A percentile compares a stretch with the other conserved stretches of the same genome.
Evolutionary conservation across 768 basidiomycete species (phyloP).

Genomic region (Suillus alpinus): DNA sequence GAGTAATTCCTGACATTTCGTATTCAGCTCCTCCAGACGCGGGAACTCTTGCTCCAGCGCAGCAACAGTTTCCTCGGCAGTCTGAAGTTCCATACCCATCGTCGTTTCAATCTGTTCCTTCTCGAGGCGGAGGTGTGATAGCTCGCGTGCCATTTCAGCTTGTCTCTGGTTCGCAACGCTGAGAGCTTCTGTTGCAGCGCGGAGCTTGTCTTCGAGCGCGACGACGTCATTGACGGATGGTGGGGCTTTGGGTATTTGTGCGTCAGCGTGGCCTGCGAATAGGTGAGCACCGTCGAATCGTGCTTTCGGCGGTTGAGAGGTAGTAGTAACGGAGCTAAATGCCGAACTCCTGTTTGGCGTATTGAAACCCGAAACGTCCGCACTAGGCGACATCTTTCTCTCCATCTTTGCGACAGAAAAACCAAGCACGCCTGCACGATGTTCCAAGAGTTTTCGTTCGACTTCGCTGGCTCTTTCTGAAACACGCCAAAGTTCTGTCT

Average conservation of each 20-base stretch:
- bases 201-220: conserved; percentile 63
- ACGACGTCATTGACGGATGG: conserved; percentile 44
- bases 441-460: conserved; percentile 66
- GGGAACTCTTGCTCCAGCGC: conserved; percentile 56
- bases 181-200: conserved; percentile 56
- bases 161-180: conserved; percentile 59
- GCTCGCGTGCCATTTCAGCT: conserved; percentile 57
- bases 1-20: conserved; percentile 44
- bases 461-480: conserved; percentile 65
- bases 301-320: conserved; percentile 42
- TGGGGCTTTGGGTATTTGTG: conserved; percentile 49
- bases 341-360: conserved; percentile 51
- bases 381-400: conserved; percentile 38
- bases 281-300: conserved; percentile 83
- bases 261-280: conserved; percentile 77
- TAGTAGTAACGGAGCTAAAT: conserved; percentile 47
- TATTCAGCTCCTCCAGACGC: conserved; percentile 46
- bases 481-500: conserved; percentile 69
- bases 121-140: conserved; percentile 61
- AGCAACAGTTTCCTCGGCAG: conserved; percentile 61
- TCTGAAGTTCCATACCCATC: conserved; percentile 63
- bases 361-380: conserved; percentile 47
- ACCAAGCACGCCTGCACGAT: conserved; percentile 80
- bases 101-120: conserved; percentile 68
- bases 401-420: conserved; percentile 68